A percentile compares a stretch with the other conserved stretches of the same genome.
These are phyloP conservation scores for Bacidia rubella DNA, from an alignment of 495 filamentous ascomycete species.

Conservation along the genomic window DNA sequence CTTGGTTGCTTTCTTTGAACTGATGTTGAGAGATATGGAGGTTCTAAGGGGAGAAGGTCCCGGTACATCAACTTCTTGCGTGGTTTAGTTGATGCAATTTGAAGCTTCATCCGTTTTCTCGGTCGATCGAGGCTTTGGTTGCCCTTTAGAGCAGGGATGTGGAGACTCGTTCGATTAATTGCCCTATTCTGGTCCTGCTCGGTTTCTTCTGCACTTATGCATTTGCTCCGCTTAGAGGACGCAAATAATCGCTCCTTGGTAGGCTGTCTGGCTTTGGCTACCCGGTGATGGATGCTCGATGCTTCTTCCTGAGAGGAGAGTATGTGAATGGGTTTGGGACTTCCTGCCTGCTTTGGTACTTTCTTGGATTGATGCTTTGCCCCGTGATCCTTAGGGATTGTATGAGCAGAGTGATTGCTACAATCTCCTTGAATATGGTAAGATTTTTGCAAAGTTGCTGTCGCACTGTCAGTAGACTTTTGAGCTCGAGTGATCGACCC, in stretches of 20 bases:
- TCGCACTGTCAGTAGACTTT: too few relatives aligned
- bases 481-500: too few relatives aligned
- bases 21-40: background rate
- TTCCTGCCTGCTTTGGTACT: background rate
- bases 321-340: background rate
- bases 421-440: too few relatives aligned
- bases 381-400: too few relatives aligned
- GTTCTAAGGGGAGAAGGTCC: constrained; percentile 23
- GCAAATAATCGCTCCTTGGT: background rate
- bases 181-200: background rate
- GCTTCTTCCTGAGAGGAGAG: background rate
- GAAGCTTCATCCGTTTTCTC: constrained; percentile 17
- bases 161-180: background rate
- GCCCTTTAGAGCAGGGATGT: background rate
- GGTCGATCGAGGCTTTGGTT: background rate
- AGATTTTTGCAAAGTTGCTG: too few relatives aligned
- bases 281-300: background rate
- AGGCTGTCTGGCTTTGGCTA: background rate
- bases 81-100: constrained; percentile 26
- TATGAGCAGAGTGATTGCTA: background rate
- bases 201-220: background rate
- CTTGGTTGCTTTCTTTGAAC: background rate
- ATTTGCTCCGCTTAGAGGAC: background rate
- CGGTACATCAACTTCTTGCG: constrained; percentile 37
- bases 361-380: too few relatives aligned